Conservation (phyloP, 2,329 filamentous ascomycete genomes). For the Fusarium miscanthi region DNA sequence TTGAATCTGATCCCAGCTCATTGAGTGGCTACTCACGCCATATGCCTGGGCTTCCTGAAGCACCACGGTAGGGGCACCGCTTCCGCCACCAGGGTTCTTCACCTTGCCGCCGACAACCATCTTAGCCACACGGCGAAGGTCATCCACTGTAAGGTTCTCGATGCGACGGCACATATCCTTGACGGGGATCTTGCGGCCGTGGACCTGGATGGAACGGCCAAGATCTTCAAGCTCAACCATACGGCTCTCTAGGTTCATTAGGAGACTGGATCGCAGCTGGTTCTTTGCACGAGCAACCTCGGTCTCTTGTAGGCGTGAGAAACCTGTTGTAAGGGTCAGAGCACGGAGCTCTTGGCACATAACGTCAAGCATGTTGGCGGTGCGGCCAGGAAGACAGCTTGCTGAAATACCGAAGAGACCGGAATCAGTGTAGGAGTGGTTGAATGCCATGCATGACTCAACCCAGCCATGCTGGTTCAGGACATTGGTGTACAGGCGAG, state of each 20-base stretch:
- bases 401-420: constrained; percentile 95
- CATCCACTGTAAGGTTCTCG: constrained; percentile 80
- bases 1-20: constrained; percentile 91
- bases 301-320: constrained; percentile 73
- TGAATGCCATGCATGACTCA: constrained; percentile 94
- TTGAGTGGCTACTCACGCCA: constrained; percentile 72
- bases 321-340: constrained; percentile 80
- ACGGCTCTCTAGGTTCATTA: constrained; percentile 97
- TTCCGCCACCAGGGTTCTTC: constrained; percentile 79
- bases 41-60: constrained; percentile 88
- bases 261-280: constrained; percentile 85
- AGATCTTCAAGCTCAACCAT: constrained; percentile 99
- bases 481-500: constrained; percentile 95
- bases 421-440: constrained; percentile 96
- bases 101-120: constrained; percentile 82
- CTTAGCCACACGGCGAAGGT: constrained; percentile 83
- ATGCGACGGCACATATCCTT: constrained; percentile 93
- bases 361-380: constrained; percentile 88
- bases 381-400: constrained; percentile 82
- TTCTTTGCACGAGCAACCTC: constrained; percentile 97
- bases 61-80: constrained; percentile 91
- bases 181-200: constrained; percentile 90
- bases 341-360: constrained; percentile 91
- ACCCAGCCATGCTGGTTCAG: constrained; percentile 98
- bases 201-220: constrained; percentile 95